Percentiles rank a stretch among this genome's conserved stretches.
Conservation (phyloP, 2,329 filamentous ascomycete species). For the Clonostachys byssicola region DNA sequence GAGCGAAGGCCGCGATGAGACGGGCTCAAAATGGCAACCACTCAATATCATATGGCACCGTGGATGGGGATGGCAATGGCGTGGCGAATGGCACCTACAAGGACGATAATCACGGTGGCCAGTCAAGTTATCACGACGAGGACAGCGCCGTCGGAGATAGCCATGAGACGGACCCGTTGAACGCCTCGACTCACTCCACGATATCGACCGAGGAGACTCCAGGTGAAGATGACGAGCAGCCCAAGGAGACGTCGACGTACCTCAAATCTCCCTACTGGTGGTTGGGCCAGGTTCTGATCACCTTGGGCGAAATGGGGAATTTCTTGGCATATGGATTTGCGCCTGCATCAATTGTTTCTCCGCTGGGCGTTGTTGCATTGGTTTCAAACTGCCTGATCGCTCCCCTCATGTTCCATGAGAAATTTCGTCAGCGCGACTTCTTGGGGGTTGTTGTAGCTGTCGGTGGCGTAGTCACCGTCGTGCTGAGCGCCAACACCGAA, state of each 20-base stretch:
- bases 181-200: conserved; percentile 41
- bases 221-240: conserved; percentile 15
- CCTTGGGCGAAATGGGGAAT: conserved; percentile 88
- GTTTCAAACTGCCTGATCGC: conserved; percentile 97
- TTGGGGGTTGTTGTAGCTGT: conserved; percentile 86
- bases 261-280: conserved; percentile 94
- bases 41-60: conserved; percentile 25
- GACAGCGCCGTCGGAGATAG: conserved; percentile 9
- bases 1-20: conserved; percentile 49
- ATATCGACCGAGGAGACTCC: conserved; percentile 11
- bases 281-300: conserved; percentile 89
- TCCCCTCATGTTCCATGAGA: conserved; percentile 88
- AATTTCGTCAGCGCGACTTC: conserved; percentile 79
- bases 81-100: conserved; percentile 9
- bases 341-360: conserved; percentile 94
- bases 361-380: conserved; percentile 91
- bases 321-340: conserved; percentile 98
- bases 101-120: conserved; percentile 26
- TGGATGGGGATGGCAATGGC: conserved; percentile 14
- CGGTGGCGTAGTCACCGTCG: conserved; percentile 84
- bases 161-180: conserved; percentile 47
- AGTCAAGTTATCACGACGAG: conserved; percentile 5
- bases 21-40: conserved; percentile 24
- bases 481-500: conserved; percentile 82
- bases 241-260: conserved; percentile 64